Base-by-base conservation (phyloP, 1,284 basidiomycete species). In the Papiliotrema flavescens region DNA sequence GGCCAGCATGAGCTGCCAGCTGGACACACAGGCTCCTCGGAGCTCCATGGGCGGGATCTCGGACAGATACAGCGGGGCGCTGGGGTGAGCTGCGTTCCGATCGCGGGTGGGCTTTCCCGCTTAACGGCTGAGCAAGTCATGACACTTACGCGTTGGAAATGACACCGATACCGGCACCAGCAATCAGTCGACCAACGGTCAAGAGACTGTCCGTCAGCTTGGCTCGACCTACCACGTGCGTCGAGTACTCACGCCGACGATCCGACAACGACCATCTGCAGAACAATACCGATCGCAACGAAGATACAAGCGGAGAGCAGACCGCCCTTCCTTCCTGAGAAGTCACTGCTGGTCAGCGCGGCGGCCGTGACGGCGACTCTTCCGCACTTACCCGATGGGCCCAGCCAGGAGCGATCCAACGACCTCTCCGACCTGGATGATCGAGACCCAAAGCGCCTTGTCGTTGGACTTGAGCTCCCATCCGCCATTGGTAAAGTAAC, bases 351-450 rank as follows among this genome's bases (percentile, higher is more conserved):
- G 15, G 14, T 47, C 32, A 47, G 44, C 28, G 2, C 24, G 13
- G 20, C 13, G 23, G 5, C 15, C 34, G 34, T 6, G 3, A 19
- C 32, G 24, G 23, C 4, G 36, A 26, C 23, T 2, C 15, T 14
- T 14, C 2, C 23, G 15, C 7, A 49, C 64, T 49, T 39, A 65
- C 64, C 64, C 78, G 48, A 79, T 66, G 19, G 74, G 68, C 19
- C 71, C 76, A 28, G 77, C 76, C 7, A 66, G 54, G 14, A 79
- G 69, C 2, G 75, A 73, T 20, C 78, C 78, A 48, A 78, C 56
- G 36, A 79, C 65, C 54, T 79, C 78, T 57, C 78, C 78, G 20
- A 76, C 77, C 54, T 79, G 77, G 45, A 79, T 75, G 57, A 78
- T 78, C 13, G 73, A 76, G 8, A 77, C 72, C 61, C 66, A 71